phyloP scores from a whole-genome alignment of 345 rosid species.

The Turritis glabra region DNA sequence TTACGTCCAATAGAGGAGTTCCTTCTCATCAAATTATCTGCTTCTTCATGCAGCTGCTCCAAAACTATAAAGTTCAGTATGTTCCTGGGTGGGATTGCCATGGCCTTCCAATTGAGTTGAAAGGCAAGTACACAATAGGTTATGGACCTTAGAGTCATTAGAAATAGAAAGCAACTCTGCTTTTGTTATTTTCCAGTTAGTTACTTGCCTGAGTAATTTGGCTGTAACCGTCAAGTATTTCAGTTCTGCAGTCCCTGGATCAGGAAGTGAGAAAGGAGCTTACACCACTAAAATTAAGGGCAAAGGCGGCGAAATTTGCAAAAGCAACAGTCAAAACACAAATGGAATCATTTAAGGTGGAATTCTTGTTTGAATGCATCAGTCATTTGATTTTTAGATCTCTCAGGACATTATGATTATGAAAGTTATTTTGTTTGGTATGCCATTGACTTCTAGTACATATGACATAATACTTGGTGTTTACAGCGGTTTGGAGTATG shows the following conservation, averaged over 20 bases:
- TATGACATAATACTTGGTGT: conserved; percentile 12
- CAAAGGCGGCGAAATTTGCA: conserved; percentile 92
- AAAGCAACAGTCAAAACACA: conserved; percentile 90
- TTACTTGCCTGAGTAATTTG: conserved; percentile 34
- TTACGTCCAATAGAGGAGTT: neutral
- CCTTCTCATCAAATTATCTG: conserved; percentile 16
- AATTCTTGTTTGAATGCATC: neutral
- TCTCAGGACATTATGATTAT: neutral
- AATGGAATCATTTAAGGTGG: conserved; percentile 94
- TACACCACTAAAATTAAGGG: conserved; percentile 80
- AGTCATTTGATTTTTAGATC: conserved; percentile 8
- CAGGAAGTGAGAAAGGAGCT: conserved; percentile 81
- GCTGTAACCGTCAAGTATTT: conserved; percentile 43
- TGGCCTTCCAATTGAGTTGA: conserved; percentile 95
- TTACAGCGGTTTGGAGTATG: conserved; percentile 95
- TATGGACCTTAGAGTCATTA: conserved; percentile 7
- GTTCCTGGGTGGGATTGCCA: conserved; percentile 99
- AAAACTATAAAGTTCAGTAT: conserved; percentile 78
- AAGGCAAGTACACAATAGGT: conserved; percentile 59
- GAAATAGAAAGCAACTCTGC: conserved; percentile 6
- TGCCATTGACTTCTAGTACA: conserved; percentile 1
- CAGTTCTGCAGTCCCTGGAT: conserved; percentile 96
- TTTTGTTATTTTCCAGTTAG: conserved; percentile 16
- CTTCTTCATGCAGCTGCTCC: conserved; percentile 67
- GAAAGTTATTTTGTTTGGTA: neutral